Percentiles rank a stretch among this genome's conserved stretches.
phyloP scores from a whole-genome alignment of 2,329 filamentous ascomycete species.

The Stemphylium vesicarium region DNA sequence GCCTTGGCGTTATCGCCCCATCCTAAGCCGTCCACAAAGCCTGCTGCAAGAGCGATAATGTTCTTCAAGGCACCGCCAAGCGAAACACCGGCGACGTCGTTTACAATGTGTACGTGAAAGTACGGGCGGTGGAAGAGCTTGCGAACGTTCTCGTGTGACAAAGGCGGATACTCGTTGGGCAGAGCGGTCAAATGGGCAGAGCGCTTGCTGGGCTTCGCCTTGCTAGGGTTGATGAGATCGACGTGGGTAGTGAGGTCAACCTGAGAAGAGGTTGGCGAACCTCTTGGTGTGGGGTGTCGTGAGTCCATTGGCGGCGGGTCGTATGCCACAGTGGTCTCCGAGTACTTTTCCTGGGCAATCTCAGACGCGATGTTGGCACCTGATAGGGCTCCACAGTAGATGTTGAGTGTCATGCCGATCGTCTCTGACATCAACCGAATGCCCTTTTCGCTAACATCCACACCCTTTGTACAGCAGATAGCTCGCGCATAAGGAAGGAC shows the following conservation, averaged over 20 bases:
- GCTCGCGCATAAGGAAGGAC: constrained; percentile 91
- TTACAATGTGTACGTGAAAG: constrained; percentile 94
- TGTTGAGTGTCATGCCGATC: constrained; percentile 87
- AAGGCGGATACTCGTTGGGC: constrained; percentile 80
- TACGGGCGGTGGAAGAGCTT: constrained; percentile 93
- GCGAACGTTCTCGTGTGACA: constrained; percentile 84
- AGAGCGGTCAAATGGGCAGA: constrained; percentile 76
- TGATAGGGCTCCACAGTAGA: constrained; percentile 95
- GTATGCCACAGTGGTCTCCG: constrained; percentile 95
- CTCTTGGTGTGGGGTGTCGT: constrained; percentile 69
- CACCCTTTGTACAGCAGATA: constrained; percentile 97
- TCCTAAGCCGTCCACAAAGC: constrained; percentile 91
- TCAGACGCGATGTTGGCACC: constrained; percentile 97
- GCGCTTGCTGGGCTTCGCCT: constrained; percentile 62
- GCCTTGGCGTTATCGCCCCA: constrained; percentile 99
- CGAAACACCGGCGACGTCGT: constrained; percentile 95
- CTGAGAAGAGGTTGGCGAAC: constrained; percentile 56
- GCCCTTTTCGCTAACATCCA: constrained; percentile 86
- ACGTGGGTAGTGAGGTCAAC: constrained; percentile 57
- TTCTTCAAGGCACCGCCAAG: constrained; percentile 96
- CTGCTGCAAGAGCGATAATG: constrained; percentile 90
- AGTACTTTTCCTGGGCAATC: constrained; percentile 95
- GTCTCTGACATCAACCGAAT: constrained; percentile 92
- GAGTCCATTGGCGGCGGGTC: constrained; percentile 90
- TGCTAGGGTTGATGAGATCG: constrained; percentile 60